A percentile compares a stretch with the other conserved stretches of the same genome.
phyloP scores from a whole-genome alignment of 371 early-diverging fungal genomes.

The Mucor velutinosus region DNA sequence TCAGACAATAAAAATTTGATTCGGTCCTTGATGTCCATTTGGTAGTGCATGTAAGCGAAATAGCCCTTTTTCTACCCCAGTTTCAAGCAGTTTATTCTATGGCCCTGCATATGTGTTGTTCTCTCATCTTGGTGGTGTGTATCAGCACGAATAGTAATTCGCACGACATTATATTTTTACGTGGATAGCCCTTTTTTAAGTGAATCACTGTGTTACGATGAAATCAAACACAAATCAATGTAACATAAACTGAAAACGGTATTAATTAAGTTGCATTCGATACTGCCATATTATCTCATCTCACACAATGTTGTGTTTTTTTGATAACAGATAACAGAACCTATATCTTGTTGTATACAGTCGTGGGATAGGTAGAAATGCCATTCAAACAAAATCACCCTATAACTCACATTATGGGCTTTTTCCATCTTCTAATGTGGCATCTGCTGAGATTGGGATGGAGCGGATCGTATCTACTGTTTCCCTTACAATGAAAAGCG shows the following conservation, averaged over 20 bases:
- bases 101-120: not conserved
- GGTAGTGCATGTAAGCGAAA: not conserved
- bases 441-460: too few species aligned
- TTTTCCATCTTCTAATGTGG: too few species aligned
- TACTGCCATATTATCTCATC: not conserved
- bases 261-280: not conserved
- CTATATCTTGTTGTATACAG: not conserved
- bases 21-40: conserved; percentile 3
- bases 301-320: not conserved
- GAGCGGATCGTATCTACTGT: not conserved
- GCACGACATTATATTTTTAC: not conserved
- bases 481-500: not conserved
- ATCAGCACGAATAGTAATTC: not conserved
- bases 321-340: not conserved
- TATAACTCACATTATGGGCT: not conserved
- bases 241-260: not conserved
- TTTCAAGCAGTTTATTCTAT: not conserved
- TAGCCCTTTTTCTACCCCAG: too few species aligned
- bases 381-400: not conserved
- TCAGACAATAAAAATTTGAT: not conserved
- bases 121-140: not conserved
- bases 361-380: not conserved
- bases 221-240: not conserved
- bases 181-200: not conserved
- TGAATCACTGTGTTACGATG: not conserved